Conservation (phyloP, 345 rosid genomes). For the Eucalyptus grandis region DNA sequence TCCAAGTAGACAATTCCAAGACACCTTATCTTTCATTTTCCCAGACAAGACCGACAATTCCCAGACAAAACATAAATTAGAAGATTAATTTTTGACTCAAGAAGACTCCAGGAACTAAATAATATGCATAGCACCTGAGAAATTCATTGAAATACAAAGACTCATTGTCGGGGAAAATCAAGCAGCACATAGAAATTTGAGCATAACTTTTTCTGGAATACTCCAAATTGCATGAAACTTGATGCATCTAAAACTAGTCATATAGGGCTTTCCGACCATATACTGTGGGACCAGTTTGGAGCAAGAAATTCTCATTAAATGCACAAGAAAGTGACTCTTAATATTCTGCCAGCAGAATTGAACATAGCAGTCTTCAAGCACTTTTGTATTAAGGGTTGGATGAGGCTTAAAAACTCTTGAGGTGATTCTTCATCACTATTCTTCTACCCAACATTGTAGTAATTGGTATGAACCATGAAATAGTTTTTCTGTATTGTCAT, state of each 20-base stretch:
- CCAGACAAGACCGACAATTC: background rate
- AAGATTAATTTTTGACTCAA: background rate
- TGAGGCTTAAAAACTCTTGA: background rate
- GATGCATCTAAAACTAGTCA: background rate
- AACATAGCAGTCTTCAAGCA: background rate
- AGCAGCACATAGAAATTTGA: background rate
- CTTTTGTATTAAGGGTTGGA: background rate
- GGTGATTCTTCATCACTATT: background rate
- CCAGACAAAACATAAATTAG: background rate
- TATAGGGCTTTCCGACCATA: background rate
- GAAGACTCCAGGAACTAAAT: background rate
- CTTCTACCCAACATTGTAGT: background rate
- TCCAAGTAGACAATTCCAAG: background rate
- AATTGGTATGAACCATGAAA: background rate
- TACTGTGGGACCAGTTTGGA: background rate
- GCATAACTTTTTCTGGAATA: background rate
- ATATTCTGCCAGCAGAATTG: background rate
- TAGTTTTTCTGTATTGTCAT: background rate
- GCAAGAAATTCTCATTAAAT: background rate
- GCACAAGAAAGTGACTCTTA: background rate
- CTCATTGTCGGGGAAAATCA: background rate
- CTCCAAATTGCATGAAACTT: background rate
- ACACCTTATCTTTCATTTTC: background rate
- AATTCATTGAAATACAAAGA: background rate
- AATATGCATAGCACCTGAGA: background rate